Base-by-base conservation (phyloP, 2,329 filamentous ascomycete genomes). In the Trichoderma oligosporum region DNA sequence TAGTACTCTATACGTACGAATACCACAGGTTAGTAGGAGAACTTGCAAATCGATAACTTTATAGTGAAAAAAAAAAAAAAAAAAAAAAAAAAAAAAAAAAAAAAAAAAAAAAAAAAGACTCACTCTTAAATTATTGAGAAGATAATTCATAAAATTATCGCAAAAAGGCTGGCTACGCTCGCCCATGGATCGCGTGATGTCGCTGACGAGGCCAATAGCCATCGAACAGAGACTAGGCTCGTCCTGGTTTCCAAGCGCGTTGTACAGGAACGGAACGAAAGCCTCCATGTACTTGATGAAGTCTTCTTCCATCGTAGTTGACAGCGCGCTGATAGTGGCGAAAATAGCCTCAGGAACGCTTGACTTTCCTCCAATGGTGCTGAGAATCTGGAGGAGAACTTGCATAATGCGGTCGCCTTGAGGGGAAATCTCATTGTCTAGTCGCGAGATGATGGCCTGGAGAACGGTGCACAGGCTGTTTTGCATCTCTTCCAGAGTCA, bases 281-380 rank as follows among this genome's bases (percentile, higher is more conserved):
- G 90, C 84, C 39, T 96, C 91, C 93, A 99, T 97, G 79, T 99
- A 99, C 78, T 95, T 94, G 71, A 87, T 78, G 73, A 99, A 99
- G 64, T 93, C 91, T 55, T 91, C 90, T 70, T 97, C 92, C 67
- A 97, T 82, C 36, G 92, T 89, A 66, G 89, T 96, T 38, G 94
- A 89, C 60, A 99, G 82, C n/a, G 89, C 86, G 70, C 93, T 94
- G 67, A 97, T 88, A 58, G 91, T 89, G 51, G 91, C 90, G 68
- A 99, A 97, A 60, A 96, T 83, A 7, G 89, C 90, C 74, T 99
- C 94, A 14, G 94, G 94, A 27, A 99, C 94, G 66, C 87, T 94
- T 1, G 93, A 97, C 78, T 96, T 97, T 67, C 84, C 78, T 56
- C 88, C 86, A 14, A 92, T 82, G 33, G 84, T 88, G 65, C 78